Base-by-base conservation (phyloP, 306 rosid species). In the Quercus bicolor region DNA sequence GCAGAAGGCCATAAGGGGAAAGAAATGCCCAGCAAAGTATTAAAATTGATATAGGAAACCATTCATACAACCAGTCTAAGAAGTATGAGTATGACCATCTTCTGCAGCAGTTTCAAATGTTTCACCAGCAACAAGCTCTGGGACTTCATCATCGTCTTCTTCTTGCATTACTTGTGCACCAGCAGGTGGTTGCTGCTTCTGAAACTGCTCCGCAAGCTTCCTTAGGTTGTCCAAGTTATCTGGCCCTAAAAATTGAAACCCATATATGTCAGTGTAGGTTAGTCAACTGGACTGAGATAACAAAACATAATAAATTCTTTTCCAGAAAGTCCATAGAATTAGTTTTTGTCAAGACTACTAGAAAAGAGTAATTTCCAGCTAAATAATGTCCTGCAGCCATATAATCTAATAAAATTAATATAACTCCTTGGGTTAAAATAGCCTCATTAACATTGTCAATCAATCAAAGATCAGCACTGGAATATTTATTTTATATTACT, bases 201-300 rank as follows among this genome's bases (percentile, higher is more conserved):
- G 72, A 31, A 66, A 34, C 51, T 66, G 72, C 24, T 66, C 52
- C 1, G 26, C 52, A 19, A 66, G 52, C 72, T 66, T 66, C 72
- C 43, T 66, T 33, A 66, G 72, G 72, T 66, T 66, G 20, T 66
- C 52, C 52, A 66, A 66, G 72, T 68, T 66, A 66, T 66, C 72
- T 66, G 72, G 72, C 72, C 72, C 72, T 66, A 19, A 34, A 62
- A 68, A 68, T 68, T 68, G 12, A 19, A 68, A 6, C 52, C 72
- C 72, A 68, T 34, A 8, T 9, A 14, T 4, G 52, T 19, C 26
- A 66, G 19, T 66, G 52, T 24, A 34, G n/a, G 72, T 66, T 4
- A 19, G 72, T 66, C 20, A 7, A 66, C 51, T 31, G 34, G 24
- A 66, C 33, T 19, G 71, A 66, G 71, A 21, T 57, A 21, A 5